Evolutionary conservation across 495 filamentous ascomycete species (phyloP), one percentile per base, ranked within the genome.

Genomic region (Amorphotheca resinae): DNA sequence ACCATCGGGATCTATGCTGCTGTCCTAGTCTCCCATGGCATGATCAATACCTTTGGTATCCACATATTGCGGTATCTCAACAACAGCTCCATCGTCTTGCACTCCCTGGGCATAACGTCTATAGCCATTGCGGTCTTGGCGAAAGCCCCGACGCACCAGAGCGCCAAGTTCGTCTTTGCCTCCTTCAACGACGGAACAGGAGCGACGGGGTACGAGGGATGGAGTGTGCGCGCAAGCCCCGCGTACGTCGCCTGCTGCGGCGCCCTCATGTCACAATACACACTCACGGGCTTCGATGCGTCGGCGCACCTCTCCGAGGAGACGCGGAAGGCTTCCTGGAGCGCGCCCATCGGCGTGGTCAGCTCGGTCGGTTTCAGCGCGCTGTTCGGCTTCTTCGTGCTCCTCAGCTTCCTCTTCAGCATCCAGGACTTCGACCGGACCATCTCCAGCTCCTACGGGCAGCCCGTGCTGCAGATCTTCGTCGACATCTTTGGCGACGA

Each of bases 1-100:
- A 79, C 75, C 12, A 65, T 82, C 35, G 76, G 74, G 16, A 79
- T 78, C 45, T 80, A 77, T 49, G 77, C 75, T 16, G 74, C 74
- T 5, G 58, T 80, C 22, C 64, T 80, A 6, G 30, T 73, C 25
- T 73, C 67, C 9, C 75, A 80, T 49, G 67, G 53, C 7, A 41
- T 75, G 4, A 63, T 77, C 44, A 79, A 79, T 53, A 73, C 71
- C 2, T 78, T 79, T 45, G 74, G 74, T 21, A 73, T 78, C 5
- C 64, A 67, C 33, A 50, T 69, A 18, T 60, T 80, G 18, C 60
- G 68, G 6, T 71, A 74, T 41, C 61, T 82, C 21, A 80, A 80
- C 50, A 80, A 76, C 44, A 58, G 69, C 4, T 77, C 72, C 34
- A 76, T 82, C 50, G 47, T 74, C 21, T 62, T 80, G 41, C 77